Evolutionary conservation across 192 early-diverging fungal species (phyloP).

Genomic region (Mortierella antarctica): DNA sequence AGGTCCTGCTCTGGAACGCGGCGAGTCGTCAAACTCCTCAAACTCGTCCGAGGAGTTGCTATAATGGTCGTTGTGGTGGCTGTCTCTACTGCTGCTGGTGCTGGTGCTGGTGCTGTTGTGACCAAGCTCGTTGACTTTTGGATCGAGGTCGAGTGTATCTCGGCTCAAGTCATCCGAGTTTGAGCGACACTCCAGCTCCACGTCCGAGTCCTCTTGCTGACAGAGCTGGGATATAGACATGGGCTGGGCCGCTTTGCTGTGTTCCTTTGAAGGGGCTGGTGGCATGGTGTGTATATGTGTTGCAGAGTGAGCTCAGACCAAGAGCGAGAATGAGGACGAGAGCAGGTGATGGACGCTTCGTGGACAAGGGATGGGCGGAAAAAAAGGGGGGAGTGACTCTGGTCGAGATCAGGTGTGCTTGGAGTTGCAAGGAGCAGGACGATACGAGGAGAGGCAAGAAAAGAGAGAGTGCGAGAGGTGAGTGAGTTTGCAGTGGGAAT

Average conservation of each 20-base stretch:
- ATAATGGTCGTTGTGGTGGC: constrained; percentile 8
- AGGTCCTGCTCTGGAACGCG: constrained; percentile 11
- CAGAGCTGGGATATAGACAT: constrained; percentile 55
- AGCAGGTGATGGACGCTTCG: background rate
- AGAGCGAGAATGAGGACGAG: background rate
- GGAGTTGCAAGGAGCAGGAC: background rate
- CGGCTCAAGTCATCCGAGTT: constrained; percentile 35
- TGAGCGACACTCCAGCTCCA: constrained; percentile 7
- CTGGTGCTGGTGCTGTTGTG: background rate
- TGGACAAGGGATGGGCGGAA: background rate
- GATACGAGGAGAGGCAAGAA: background rate
- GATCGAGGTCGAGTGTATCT: constrained; percentile 45
- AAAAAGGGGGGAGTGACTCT: background rate
- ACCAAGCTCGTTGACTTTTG: background rate
- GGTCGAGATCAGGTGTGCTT: background rate
- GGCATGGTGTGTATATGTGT: constrained; percentile 22
- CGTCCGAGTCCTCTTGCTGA: constrained; percentile 36
- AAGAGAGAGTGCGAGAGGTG: no score
- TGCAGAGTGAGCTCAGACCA: background rate
- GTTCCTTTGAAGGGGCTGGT: constrained; percentile 39
- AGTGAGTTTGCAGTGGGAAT: no score
- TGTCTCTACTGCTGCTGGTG: background rate
- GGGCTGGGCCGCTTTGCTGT: constrained; percentile 33
- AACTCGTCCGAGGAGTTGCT: constrained; percentile 47
- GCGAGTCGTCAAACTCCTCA: constrained; percentile 41